These are phyloP conservation scores for Wickerhamomyces tratensis DNA, from an alignment of 805 yeast genomes.

Conservation along the genomic window DNA sequence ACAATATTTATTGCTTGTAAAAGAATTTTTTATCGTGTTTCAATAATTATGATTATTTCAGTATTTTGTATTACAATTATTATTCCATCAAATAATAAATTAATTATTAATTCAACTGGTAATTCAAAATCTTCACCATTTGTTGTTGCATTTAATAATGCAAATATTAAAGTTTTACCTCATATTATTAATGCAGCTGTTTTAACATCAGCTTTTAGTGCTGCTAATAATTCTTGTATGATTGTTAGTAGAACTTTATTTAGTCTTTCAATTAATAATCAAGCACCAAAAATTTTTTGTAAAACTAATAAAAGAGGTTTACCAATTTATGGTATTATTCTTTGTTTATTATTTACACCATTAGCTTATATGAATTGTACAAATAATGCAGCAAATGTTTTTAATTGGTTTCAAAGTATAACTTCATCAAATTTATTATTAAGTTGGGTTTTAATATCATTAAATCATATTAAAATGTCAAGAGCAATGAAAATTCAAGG, in stretches of 20 bases:
- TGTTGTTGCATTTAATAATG: constrained; percentile 37
- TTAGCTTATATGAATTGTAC: constrained; percentile 26
- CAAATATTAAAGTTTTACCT: constrained; percentile 28
- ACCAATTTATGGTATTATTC: constrained; percentile 22
- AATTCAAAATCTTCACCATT: constrained; percentile 27
- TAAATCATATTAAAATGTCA: constrained; percentile 19
- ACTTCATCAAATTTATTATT: constrained; percentile 20
- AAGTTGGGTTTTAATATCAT: constrained; percentile 21
- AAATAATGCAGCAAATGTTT: constrained; percentile 18
- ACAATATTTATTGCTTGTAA: constrained; percentile 21
- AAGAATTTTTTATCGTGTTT: constrained; percentile 22
- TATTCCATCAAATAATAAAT: constrained; percentile 21
- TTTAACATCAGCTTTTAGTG: constrained; percentile 29
- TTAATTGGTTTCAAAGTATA: constrained; percentile 25
- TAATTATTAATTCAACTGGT: constrained; percentile 21
- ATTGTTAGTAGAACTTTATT: constrained; percentile 24
- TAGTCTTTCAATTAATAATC: constrained; percentile 27
- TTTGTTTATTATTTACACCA: constrained; percentile 23
- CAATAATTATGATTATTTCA: constrained; percentile 20
- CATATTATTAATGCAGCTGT: constrained; percentile 29
- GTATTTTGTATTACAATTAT: constrained; percentile 25
- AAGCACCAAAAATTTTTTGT: constrained; percentile 27
- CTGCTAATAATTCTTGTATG: constrained; percentile 23
- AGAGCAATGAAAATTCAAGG: constrained; percentile 32
- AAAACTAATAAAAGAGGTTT: constrained; percentile 24